These are phyloP conservation scores for Ambrosia artemisiifolia DNA, from an alignment of 129 eudicot species.

Conservation along the genomic window DNA sequence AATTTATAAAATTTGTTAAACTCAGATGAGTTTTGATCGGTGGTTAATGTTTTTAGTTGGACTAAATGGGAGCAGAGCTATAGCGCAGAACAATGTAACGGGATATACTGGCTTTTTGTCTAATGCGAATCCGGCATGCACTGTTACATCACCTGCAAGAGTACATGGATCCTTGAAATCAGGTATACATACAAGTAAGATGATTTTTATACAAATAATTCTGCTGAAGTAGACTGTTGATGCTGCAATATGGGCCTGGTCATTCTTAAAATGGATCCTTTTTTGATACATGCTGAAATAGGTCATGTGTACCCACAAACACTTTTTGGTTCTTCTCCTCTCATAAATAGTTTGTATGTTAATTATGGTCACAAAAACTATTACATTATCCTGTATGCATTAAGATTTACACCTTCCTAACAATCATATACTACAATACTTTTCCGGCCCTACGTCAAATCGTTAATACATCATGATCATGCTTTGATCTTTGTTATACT, in stretches of 20 bases:
- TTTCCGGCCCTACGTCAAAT: no score
- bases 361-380: neutral
- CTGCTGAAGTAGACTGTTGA: neutral
- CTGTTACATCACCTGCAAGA: constrained; percentile 31
- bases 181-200: constrained; percentile 28
- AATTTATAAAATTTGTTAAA: neutral
- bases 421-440: no score
- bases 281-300: neutral
- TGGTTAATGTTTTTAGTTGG: constrained; percentile 41
- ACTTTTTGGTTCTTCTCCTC: neutral
- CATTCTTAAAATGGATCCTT: neutral
- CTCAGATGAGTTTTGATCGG: constrained; percentile 8
- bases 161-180: constrained; percentile 36
- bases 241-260: constrained; percentile 11
- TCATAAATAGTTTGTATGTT: neutral
- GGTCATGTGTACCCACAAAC: neutral
- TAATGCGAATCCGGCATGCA: constrained; percentile 40
- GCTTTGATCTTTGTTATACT: no score
- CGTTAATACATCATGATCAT: no score
- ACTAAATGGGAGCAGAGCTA: constrained; percentile 27
- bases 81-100: constrained; percentile 51
- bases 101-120: constrained; percentile 45
- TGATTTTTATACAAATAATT: constrained; percentile 11
- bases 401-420: no score
- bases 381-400: neutral